These are phyloP conservation scores for Colletotrichum orbiculare DNA, from an alignment of 2,329 filamentous ascomycete species.

Conservation along the genomic window DNA sequence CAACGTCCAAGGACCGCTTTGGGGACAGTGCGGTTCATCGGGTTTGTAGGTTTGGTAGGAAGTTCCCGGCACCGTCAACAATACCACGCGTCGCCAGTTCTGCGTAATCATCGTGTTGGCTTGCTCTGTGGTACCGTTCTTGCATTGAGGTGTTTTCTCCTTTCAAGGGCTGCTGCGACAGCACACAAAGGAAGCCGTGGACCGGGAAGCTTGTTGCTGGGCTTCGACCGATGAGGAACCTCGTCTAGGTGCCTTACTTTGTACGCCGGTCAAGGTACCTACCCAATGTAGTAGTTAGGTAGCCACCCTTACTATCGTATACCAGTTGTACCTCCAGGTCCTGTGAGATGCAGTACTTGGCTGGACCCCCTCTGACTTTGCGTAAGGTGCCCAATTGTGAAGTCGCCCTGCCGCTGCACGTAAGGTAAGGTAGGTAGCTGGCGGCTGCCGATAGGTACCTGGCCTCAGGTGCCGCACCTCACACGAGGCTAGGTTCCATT, in stretches of 20 bases:
- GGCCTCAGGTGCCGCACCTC: constrained; percentile 1
- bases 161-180: constrained; percentile 28
- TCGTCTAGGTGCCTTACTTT: no score
- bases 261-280: neutral
- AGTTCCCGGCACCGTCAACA: no score
- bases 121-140: constrained; percentile 10
- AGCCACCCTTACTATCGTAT: no score
- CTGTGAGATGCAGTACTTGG: no score
- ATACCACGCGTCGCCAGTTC: neutral
- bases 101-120: constrained; percentile 8
- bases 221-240: no score
- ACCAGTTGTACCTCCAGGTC: no score
- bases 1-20: constrained; percentile 1
- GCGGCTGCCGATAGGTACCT: neutral
- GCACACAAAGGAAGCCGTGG: constrained; percentile 27
- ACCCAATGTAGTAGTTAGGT: neutral
- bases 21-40: constrained; percentile 3
- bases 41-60: constrained; percentile 1
- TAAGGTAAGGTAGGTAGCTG: neutral
- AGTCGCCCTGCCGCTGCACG: no score
- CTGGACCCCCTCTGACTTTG: neutral
- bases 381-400: neutral
- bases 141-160: constrained; percentile 21
- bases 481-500: constrained; percentile 1
- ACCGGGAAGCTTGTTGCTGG: constrained; percentile 28